Conservation (phyloP, 805 yeast species). For the Metschnikowia matae region DNA sequence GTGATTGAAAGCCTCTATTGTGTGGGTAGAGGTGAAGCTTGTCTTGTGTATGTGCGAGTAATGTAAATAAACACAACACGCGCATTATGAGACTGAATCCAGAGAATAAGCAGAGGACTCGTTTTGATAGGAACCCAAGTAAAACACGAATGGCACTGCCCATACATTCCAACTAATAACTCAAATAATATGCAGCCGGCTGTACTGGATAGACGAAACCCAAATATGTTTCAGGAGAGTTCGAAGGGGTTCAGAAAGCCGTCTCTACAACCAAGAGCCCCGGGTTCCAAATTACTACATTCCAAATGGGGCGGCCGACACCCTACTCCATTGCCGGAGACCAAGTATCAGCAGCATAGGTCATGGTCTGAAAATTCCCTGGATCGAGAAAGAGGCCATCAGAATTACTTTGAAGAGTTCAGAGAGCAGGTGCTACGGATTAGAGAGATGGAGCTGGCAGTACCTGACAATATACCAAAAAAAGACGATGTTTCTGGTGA, state of each 20-base stretch:
- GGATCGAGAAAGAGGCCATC: neutral
- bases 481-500: neutral
- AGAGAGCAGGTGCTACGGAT: slow-evolving; percentile 18
- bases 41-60: neutral
- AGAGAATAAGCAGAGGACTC: neutral
- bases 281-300: neutral
- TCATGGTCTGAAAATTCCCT: neutral
- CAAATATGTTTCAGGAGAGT: neutral
- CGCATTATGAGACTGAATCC: neutral
- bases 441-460: neutral
- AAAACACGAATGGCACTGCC: neutral
- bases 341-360: neutral
- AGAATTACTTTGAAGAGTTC: slow-evolving; percentile 18
- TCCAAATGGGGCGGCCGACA: slow-evolving; percentile 4
- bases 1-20: neutral
- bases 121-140: neutral
- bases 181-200: neutral
- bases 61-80: slow-evolving; percentile 1
- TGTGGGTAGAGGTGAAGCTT: neutral
- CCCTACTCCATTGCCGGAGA: neutral
- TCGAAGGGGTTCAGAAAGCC: neutral
- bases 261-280: neutral
- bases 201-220: neutral
- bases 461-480: neutral
- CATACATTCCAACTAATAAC: too few relatives aligned